Conservation (phyloP, 129 eudicot species). For the Flaveria sonorensis region DNA sequence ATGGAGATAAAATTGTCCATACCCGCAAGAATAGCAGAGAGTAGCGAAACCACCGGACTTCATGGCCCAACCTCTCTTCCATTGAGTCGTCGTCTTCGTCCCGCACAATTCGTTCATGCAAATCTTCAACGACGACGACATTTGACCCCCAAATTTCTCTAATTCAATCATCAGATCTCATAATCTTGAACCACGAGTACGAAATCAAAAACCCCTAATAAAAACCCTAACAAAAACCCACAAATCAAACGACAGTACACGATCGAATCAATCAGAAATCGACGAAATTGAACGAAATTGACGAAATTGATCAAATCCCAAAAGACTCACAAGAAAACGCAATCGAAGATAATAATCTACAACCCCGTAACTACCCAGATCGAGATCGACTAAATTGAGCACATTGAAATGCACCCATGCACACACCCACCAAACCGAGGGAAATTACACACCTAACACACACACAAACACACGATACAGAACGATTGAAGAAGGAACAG, state of each 20-base stretch:
- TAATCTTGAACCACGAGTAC: slow-evolving; percentile 31
- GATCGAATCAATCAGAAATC: slow-evolving; percentile 18
- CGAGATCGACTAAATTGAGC: slow-evolving; percentile 26
- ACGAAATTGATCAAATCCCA: not conserved
- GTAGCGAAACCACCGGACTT: slow-evolving; percentile 77
- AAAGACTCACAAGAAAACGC: slow-evolving; percentile 5
- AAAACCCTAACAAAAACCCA: slow-evolving; percentile 34
- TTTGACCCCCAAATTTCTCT: slow-evolving; percentile 31
- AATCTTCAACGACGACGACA: slow-evolving; percentile 49
- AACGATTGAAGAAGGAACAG: not conserved
- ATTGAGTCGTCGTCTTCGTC: slow-evolving; percentile 55
- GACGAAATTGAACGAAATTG: not conserved
- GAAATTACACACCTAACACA: not conserved
- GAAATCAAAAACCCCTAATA: slow-evolving; percentile 37
- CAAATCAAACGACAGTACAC: slow-evolving; percentile 17
- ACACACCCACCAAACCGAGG: not conserved
- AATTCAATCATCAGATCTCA: slow-evolving; percentile 37
- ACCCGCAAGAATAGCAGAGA: slow-evolving; percentile 79
- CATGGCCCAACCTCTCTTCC: slow-evolving; percentile 81
- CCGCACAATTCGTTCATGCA: slow-evolving; percentile 81
- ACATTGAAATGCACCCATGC: slow-evolving; percentile 33
- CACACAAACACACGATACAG: not conserved
- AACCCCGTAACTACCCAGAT: not conserved
- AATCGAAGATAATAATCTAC: slow-evolving; percentile 5
- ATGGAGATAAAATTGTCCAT: slow-evolving; percentile 23